Evolutionary conservation across 768 basidiomycete genomes (phyloP).

Genomic region (Naematelia encephala): DNA sequence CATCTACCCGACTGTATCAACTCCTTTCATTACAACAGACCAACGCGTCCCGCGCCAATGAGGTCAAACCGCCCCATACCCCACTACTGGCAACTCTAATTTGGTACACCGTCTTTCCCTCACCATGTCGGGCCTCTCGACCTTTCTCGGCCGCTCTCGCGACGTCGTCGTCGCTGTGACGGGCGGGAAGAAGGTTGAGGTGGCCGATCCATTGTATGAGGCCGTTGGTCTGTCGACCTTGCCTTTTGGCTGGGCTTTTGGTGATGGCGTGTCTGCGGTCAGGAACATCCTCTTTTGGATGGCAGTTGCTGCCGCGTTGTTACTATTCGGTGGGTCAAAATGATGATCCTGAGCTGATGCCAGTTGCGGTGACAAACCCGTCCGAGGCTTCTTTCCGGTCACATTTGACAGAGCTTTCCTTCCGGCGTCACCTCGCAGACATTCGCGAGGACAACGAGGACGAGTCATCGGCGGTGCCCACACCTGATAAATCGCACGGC

Average conservation of each 20-base stretch:
- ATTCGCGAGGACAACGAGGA: slow-evolving; percentile 58
- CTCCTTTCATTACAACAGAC: not conserved
- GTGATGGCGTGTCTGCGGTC: not conserved
- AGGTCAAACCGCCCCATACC: slow-evolving; percentile 1
- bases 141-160: slow-evolving; percentile 12
- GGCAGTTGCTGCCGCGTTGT: slow-evolving; percentile 25
- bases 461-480: slow-evolving; percentile 4
- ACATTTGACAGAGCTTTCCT: slow-evolving; percentile 95
- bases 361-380: slow-evolving; percentile 94
- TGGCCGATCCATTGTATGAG: not conserved
- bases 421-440: slow-evolving; percentile 85
- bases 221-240: not conserved
- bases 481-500: slow-evolving; percentile 1
- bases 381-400: slow-evolving; percentile 88
- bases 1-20: not conserved
- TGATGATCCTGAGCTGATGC: not conserved
- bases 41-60: slow-evolving; percentile 3
- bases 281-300: slow-evolving; percentile 38
- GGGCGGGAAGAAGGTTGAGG: not conserved
- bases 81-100: not conserved
- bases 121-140: slow-evolving; percentile 5
- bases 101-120: not conserved
- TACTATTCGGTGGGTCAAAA: slow-evolving; percentile 34
- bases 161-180: slow-evolving; percentile 4
- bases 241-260: not conserved